Evolutionary conservation across 2,329 filamentous ascomycete species (phyloP).

Genomic region (Bertia moriformis): DNA sequence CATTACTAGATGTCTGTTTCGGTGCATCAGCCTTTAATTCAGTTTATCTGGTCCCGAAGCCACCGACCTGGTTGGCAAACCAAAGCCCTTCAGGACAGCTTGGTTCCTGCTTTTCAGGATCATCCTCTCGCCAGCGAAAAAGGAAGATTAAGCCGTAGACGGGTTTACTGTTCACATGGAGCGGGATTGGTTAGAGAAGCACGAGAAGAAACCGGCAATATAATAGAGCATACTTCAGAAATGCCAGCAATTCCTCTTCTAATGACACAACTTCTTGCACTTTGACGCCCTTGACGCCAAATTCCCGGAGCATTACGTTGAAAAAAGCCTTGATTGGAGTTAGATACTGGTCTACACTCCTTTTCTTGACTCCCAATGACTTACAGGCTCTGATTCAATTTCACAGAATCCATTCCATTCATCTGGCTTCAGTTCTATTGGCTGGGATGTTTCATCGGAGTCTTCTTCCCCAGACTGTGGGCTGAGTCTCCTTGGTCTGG

Average conservation of each 20-base stretch:
- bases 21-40: conserved; percentile 3
- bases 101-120: conserved; percentile 26
- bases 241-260: conserved; percentile 30
- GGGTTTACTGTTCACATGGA: conserved; percentile 25
- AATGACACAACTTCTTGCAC: conserved; percentile 38
- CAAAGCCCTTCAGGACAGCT: conserved; percentile 38
- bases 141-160: conserved; percentile 47
- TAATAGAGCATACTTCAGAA: conserved; percentile 23
- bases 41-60: no score
- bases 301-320: conserved; percentile 47
- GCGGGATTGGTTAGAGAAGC: conserved; percentile 3
- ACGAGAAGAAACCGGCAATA: background rate
- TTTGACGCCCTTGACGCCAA: conserved; percentile 38
- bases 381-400: conserved; percentile 47
- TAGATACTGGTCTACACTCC: no score
- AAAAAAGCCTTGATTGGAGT: conserved; percentile 30
- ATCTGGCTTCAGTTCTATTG: background rate
- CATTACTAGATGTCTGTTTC: conserved; percentile 34
- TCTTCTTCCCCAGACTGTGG: background rate
- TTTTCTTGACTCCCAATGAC: conserved; percentile 4
- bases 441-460: background rate
- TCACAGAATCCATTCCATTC: conserved; percentile 18
- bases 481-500: no score
- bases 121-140: conserved; percentile 36
- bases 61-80: conserved; percentile 47